Conservation (phyloP, 1,284 basidiomycete species). For the Boletus subluridellus region DNA sequence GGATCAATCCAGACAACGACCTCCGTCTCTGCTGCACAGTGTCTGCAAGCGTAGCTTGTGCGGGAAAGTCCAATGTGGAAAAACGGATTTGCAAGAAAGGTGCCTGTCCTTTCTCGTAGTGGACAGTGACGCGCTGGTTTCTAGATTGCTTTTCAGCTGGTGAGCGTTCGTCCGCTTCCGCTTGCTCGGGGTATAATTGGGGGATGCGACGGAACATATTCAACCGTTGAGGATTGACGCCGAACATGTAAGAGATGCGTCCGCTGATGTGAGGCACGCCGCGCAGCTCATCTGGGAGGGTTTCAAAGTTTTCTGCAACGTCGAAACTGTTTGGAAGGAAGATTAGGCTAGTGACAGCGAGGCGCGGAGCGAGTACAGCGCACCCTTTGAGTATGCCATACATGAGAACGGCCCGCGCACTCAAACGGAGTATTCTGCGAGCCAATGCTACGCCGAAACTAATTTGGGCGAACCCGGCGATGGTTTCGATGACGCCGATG, state of each 20-base stretch:
- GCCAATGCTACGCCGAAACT: constrained; percentile 51
- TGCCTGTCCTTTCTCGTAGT: constrained; percentile 45
- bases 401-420: constrained; percentile 51
- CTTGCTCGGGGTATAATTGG: constrained; percentile 25
- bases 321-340: constrained; percentile 38
- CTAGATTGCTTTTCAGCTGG: constrained; percentile 16
- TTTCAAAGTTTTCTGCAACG: constrained; percentile 41
- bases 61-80: constrained; percentile 50
- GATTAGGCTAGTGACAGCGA: not conserved
- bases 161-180: not conserved
- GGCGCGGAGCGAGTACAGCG: constrained; percentile 16
- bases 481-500: constrained; percentile 60
- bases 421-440: constrained; percentile 55
- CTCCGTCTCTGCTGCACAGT: constrained; percentile 22
- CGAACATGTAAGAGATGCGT: constrained; percentile 41
- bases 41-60: constrained; percentile 35
- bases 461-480: constrained; percentile 57
- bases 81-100: constrained; percentile 63
- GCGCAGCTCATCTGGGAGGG: constrained; percentile 37
- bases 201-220: constrained; percentile 45
- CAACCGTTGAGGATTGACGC: constrained; percentile 49
- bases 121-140: constrained; percentile 52
- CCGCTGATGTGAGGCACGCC: constrained; percentile 21
- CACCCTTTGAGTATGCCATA: constrained; percentile 66
- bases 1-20: constrained; percentile 12